Conservation (phyloP, 1,284 basidiomycete genomes). For the Moesziomyces aphidis region DNA sequence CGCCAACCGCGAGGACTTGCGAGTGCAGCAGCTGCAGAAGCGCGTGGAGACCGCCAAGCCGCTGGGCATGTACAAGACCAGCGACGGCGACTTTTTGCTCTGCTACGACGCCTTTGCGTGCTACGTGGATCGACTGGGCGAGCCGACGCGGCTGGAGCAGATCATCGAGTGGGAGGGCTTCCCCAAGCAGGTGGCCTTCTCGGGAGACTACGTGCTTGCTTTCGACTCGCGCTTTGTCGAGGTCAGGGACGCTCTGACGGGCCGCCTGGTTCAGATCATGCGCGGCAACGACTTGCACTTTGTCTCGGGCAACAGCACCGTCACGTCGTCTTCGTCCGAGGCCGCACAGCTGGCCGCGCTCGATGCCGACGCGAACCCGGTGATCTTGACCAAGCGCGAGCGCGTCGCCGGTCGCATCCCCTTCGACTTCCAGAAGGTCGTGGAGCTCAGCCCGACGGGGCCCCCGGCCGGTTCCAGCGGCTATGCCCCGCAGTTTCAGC, state of each 20-base stretch:
- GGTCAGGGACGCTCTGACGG: constrained; percentile 85
- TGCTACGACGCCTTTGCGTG: constrained; percentile 93
- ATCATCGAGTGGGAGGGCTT: constrained; percentile 96
- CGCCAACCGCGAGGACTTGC: constrained; percentile 76
- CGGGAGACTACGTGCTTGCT: constrained; percentile 87
- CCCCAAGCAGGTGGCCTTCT: constrained; percentile 76
- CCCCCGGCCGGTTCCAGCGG: constrained; percentile 1
- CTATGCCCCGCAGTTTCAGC: constrained; percentile 28
- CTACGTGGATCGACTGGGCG: constrained; percentile 70
- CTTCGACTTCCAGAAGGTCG: constrained; percentile 48
- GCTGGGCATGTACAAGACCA: constrained; percentile 88
- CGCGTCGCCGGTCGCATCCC: constrained; percentile 32
- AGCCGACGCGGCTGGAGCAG: constrained; percentile 72
- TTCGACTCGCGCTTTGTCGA: constrained; percentile 94
- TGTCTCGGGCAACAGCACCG: constrained; percentile 71
- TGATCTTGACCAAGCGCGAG: constrained; percentile 45
- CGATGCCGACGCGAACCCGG: constrained; percentile 48
- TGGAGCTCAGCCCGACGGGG: constrained; percentile 35
- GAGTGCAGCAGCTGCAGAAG: constrained; percentile 78
- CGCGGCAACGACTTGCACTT: constrained; percentile 82
- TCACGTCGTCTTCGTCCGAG: constrained; percentile 35
- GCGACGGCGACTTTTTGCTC: constrained; percentile 84
- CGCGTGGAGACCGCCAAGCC: constrained; percentile 83
- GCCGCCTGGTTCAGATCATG: constrained; percentile 89
- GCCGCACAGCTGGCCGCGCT: constrained; percentile 29